A percentile compares a stretch with the other conserved stretches of the same genome.
These are phyloP conservation scores for Kondoa subrosea DNA, from an alignment of 768 basidiomycete species.

Conservation along the genomic window DNA sequence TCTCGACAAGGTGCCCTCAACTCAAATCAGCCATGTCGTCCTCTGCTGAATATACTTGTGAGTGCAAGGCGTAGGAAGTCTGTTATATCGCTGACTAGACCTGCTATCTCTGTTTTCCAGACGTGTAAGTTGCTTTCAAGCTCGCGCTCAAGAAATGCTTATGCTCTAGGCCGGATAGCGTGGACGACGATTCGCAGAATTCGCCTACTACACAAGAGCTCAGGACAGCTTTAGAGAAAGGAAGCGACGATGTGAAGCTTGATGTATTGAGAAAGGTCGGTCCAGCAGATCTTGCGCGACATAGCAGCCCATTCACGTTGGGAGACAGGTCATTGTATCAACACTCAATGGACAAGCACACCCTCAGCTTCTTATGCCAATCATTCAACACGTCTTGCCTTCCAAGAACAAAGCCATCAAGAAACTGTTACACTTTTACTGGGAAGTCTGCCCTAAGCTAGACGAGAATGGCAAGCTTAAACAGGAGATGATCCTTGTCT, in stretches of 20 bases:
- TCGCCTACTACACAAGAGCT: slow-evolving; percentile 20
- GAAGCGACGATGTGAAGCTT: slow-evolving; percentile 87
- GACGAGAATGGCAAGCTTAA: slow-evolving; percentile 93
- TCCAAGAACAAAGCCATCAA: slow-evolving; percentile 89
- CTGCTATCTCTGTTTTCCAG: neutral
- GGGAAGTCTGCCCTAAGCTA: slow-evolving; percentile 95
- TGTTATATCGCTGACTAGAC: too few species aligned
- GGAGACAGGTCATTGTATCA: too few species aligned
- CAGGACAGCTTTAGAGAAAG: slow-evolving; percentile 56
- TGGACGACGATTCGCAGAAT: neutral
- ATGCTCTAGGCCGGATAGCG: neutral
- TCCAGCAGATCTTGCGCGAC: slow-evolving; percentile 66
- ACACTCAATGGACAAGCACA: slow-evolving; percentile 90
- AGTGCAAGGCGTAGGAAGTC: too few species aligned
- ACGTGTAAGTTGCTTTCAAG: neutral
- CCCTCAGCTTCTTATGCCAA: slow-evolving; percentile 70
- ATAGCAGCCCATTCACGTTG: too few species aligned
- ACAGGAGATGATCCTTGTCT: slow-evolving; percentile 99
- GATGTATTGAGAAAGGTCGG: too few species aligned
- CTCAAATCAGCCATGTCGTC: slow-evolving; percentile 3
- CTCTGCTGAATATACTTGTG: slow-evolving; percentile 9
- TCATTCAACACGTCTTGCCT: slow-evolving; percentile 95
- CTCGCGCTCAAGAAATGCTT: neutral
- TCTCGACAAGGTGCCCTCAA: too few species aligned
- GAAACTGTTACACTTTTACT: slow-evolving; percentile 70